These are phyloP conservation scores for Xylariaceae sp. DNA, from an alignment of 2,329 filamentous ascomycete species.

Conservation along the genomic window DNA sequence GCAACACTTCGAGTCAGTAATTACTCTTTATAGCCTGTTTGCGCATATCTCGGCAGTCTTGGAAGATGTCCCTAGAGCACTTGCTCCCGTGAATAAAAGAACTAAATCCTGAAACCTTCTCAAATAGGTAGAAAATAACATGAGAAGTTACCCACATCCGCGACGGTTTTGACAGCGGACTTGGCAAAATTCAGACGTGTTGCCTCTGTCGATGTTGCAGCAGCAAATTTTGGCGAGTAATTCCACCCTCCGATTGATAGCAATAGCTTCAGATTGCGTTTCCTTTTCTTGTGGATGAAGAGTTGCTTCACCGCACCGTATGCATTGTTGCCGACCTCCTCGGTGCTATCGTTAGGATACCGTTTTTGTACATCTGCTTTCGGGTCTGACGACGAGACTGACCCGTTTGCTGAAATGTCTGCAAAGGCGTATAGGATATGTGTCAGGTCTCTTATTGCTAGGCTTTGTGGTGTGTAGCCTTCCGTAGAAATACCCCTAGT, in stretches of 20 bases:
- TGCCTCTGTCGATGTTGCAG: conserved; percentile 57
- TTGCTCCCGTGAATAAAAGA: no score
- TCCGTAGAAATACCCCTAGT: conserved; percentile 42
- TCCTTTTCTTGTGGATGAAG: conserved; percentile 69
- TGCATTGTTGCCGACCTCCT: conserved; percentile 51
- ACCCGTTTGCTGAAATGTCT: conserved; percentile 44
- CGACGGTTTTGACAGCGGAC: conserved; percentile 65
- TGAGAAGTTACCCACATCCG: no score
- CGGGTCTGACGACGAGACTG: conserved; percentile 56
- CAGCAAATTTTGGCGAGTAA: conserved; percentile 67
- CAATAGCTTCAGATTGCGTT: conserved; percentile 75
- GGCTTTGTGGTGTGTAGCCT: conserved; percentile 63
- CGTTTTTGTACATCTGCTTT: conserved; percentile 66
- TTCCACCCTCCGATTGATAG: conserved; percentile 81
- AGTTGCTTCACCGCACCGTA: conserved; percentile 79
- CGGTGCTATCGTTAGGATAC: conserved; percentile 64
- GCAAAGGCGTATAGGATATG: conserved; percentile 66
- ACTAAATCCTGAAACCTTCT: no score
- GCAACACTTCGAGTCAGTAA: no score
- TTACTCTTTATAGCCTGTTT: no score
- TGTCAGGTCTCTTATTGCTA: conserved; percentile 67
- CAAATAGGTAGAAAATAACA: no score
- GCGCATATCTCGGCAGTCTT: no score
- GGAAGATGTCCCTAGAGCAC: no score
- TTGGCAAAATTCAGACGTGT: conserved; percentile 65